Evolutionary conservation across 78 protist species (phyloP).

Genomic region (Cavenderia fasciculata): DNA sequence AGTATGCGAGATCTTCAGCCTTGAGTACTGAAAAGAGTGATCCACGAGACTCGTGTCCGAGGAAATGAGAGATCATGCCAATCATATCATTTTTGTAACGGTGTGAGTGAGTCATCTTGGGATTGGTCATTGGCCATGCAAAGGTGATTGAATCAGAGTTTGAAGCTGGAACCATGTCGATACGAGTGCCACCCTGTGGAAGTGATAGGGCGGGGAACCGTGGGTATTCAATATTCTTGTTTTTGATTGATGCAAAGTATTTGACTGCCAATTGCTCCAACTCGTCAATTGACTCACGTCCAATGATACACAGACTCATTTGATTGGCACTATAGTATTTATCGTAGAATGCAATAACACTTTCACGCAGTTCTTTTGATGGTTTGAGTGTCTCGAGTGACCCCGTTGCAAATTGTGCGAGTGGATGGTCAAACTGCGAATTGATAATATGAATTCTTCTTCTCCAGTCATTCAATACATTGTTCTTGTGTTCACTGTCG

Average conservation of each 20-base stretch:
- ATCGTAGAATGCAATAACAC: slow-evolving; percentile 37
- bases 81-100: background rate
- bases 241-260: slow-evolving; percentile 27
- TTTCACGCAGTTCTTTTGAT: background rate
- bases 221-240: slow-evolving; percentile 6
- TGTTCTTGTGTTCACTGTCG: slow-evolving; percentile 32
- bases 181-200: background rate
- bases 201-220: background rate
- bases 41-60: slow-evolving; percentile 69
- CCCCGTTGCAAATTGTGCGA: slow-evolving; percentile 24
- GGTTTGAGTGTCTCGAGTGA: slow-evolving; percentile 33
- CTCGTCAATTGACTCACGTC: slow-evolving; percentile 41
- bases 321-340: slow-evolving; percentile 42
- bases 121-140: slow-evolving; percentile 17
- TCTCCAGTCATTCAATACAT: slow-evolving; percentile 8
- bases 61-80: background rate
- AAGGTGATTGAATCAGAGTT: background rate
- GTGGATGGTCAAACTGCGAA: slow-evolving; percentile 20
- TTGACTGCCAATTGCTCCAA: slow-evolving; percentile 8
- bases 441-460: background rate
- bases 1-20: background rate
- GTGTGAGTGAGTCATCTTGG: background rate
- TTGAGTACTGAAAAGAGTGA: slow-evolving; percentile 12
- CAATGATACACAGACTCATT: slow-evolving; percentile 43
- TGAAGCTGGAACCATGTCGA: background rate